Evolutionary conservation across 2,329 filamentous ascomycete species (phyloP), one percentile per base, ranked within the genome.

Genomic region (Diaporthe destruens): DNA sequence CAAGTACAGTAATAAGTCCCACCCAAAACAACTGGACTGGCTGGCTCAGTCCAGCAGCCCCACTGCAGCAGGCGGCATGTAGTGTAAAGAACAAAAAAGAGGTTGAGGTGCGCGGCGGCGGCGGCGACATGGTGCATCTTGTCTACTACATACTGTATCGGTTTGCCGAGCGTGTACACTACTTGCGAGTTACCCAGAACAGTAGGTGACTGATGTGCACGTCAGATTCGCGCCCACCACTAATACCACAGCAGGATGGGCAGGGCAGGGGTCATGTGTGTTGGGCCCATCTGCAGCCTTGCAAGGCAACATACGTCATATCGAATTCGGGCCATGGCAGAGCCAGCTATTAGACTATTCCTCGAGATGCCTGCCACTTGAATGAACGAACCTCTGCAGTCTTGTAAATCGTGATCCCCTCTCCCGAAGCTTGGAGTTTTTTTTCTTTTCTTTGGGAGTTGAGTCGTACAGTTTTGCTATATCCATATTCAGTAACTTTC

Each of bases 221-320:
- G 18, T 5, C 18, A 32, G 11, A 42, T 7, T 18, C 34, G 44
- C 44, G 20, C 44, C 18, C 16, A 47, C 44, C 44, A 47, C 44
- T 47, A 6, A 47, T 2, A 47, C 18, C 6, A 9, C 36, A 9
- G 36, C 36, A 39, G 36, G 36, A 12, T 39, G 8, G 36, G 8
- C 36, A 9, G 6, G 44, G 6, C 57, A 39, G 29, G 44, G 42
- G 44, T 65, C 39, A 39, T 18, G 39, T 47, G 59, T 29, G 44
- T 36, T 32, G 44, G 44, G 44, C 39, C 16, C 39, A 42, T 42
- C 16, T 42, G 14, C 39, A 42, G 39, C 12, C 4, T 42, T 47
- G n/a, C 9, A 29, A 14, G 47, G 14, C 29, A n/a, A n/a, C 61
- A 53, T 66, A 53, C 61, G 61, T 66, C 61, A 66, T 66, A 53